These are phyloP conservation scores for Trichocladium uniseriatum DNA, from an alignment of 495 filamentous ascomycete species.

Conservation along the genomic window DNA sequence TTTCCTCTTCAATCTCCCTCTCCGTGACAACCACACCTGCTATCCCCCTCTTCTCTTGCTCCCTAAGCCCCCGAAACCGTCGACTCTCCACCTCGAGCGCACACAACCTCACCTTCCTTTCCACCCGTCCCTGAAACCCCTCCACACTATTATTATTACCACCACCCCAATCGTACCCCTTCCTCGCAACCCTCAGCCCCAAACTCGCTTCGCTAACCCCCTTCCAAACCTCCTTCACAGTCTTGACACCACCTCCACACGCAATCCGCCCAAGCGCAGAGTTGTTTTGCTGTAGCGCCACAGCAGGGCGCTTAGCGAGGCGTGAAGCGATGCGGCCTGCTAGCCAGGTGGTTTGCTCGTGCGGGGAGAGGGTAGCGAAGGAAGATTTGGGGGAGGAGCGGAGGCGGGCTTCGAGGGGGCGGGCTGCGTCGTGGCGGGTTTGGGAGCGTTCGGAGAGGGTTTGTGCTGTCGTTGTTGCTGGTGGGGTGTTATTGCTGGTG, in stretches of 20 bases:
- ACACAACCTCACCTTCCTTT: conserved; percentile 20
- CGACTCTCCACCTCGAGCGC: conserved; percentile 23
- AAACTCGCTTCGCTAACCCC: conserved; percentile 36
- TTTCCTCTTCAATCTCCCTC: conserved; percentile 19
- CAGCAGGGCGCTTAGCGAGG: conserved; percentile 10
- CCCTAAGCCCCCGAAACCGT: conserved; percentile 23
- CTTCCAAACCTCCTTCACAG: conserved; percentile 43
- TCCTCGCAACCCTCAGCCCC: conserved; percentile 14
- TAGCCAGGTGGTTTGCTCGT: conserved; percentile 31
- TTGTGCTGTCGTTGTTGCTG: not conserved
- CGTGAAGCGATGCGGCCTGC: conserved; percentile 25
- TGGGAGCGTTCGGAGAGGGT: conserved; percentile 25
- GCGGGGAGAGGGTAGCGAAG: conserved; percentile 26
- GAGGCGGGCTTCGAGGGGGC: conserved; percentile 30
- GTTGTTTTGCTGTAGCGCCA: too few relatives aligned
- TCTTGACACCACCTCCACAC: conserved; percentile 25
- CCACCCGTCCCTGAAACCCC: conserved; percentile 28
- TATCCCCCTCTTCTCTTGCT: conserved; percentile 15
- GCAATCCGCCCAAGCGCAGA: not conserved
- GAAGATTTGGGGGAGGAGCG: conserved; percentile 13
- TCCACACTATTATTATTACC: not conserved
- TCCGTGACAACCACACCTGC: conserved; percentile 23
- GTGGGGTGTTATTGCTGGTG: not conserved
- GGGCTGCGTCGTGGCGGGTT: conserved; percentile 29
- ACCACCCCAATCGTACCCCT: not conserved